These are phyloP conservation scores for Phytopythium chamaehyphon DNA, from an alignment of 352 stramenopile genomes.

Conservation along the genomic window DNA sequence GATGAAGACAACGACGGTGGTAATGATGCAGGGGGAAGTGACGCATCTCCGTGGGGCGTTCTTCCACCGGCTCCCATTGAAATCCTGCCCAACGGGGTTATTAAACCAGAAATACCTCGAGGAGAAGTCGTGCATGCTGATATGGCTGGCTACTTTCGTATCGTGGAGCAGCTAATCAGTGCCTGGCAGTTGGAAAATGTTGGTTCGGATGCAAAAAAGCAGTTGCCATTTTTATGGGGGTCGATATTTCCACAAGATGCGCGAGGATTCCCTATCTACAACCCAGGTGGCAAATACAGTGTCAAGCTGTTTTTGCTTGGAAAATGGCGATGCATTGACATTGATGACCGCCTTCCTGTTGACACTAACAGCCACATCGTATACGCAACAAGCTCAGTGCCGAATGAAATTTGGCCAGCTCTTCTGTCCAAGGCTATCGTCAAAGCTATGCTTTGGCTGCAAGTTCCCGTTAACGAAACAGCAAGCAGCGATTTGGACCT, in stretches of 20 bases:
- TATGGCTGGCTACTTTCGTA: conserved; percentile 65
- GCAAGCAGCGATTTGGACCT: neutral
- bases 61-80: conserved; percentile 49
- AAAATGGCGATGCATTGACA: conserved; percentile 63
- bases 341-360: conserved; percentile 70
- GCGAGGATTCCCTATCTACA: conserved; percentile 44
- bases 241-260: conserved; percentile 70
- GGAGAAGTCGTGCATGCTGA: conserved; percentile 61
- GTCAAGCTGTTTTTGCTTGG: conserved; percentile 69
- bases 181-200: conserved; percentile 7
- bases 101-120: conserved; percentile 54
- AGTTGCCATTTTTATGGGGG: conserved; percentile 55
- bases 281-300: conserved; percentile 68
- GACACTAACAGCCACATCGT: conserved; percentile 42
- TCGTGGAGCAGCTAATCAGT: conserved; percentile 55
- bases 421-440: conserved; percentile 69
- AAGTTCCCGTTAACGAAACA: neutral
- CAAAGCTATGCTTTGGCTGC: conserved; percentile 61
- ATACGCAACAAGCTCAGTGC: conserved; percentile 53
- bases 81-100: conserved; percentile 42
- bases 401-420: conserved; percentile 62
- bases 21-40: conserved; percentile 16
- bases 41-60: conserved; percentile 48
- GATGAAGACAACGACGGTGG: conserved; percentile 29
- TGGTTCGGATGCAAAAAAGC: neutral